These are phyloP conservation scores for Paecilomyces dactylethromorphus DNA, from an alignment of 2,329 filamentous ascomycete species.

Conservation along the genomic window DNA sequence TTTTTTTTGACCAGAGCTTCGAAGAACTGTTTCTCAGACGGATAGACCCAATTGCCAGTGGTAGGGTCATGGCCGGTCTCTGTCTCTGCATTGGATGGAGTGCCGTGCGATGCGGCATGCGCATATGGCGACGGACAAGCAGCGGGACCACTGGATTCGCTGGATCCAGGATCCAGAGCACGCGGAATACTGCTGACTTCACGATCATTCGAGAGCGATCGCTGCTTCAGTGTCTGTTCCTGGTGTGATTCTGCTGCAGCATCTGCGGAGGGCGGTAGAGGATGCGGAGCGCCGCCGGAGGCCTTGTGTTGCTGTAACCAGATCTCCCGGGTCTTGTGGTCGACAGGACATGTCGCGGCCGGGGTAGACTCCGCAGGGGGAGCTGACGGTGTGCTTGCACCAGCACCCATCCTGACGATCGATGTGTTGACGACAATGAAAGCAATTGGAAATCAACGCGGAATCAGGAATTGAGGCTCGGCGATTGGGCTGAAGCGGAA, in stretches of 20 bases:
- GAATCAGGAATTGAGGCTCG: background rate
- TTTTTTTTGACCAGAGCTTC: conserved; percentile 92
- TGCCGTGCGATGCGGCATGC: conserved; percentile 19
- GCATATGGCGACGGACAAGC: conserved; percentile 23
- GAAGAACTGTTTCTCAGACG: conserved; percentile 96
- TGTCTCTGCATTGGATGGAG: conserved; percentile 66
- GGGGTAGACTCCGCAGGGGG: conserved; percentile 16
- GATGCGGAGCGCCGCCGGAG: conserved; percentile 29
- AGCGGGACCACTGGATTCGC: conserved; percentile 9
- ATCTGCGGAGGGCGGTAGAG: conserved; percentile 17
- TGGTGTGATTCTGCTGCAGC: conserved; percentile 18
- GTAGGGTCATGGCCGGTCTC: conserved; percentile 65
- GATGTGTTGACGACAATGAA: conserved; percentile 8
- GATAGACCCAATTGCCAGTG: conserved; percentile 93
- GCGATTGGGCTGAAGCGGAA: background rate
- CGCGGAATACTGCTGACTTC: conserved; percentile 76
- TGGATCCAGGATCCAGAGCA: conserved; percentile 30
- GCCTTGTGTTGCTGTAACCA: conserved; percentile 61
- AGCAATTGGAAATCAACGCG: background rate
- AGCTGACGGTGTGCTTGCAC: conserved; percentile 27
- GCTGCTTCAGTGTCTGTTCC: conserved; percentile 22
- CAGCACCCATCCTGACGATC: conserved; percentile 27
- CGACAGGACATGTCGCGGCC: conserved; percentile 67
- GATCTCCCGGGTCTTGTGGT: conserved; percentile 78
- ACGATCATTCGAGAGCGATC: conserved; percentile 58